Conservation (phyloP, 441 rosid species). For the Isatis lusitanica region DNA sequence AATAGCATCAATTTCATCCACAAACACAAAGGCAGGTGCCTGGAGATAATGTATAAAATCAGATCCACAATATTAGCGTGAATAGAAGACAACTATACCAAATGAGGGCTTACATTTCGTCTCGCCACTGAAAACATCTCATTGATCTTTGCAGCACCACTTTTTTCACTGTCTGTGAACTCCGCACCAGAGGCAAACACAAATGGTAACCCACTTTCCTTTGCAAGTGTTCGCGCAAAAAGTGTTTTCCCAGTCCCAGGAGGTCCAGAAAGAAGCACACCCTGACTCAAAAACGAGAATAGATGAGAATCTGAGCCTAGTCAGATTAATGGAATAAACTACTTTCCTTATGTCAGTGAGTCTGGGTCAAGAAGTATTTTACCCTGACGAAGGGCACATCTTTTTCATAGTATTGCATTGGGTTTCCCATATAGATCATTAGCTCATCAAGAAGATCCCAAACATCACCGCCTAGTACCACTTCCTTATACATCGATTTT, state of each 20-base stretch:
- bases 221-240: constrained; percentile 93
- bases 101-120: constrained; percentile 69
- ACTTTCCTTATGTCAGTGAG: constrained; percentile 19
- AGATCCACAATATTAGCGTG: constrained; percentile 5
- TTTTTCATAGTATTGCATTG: constrained; percentile 89
- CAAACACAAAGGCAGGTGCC: constrained; percentile 97
- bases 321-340: constrained; percentile 3
- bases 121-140: constrained; percentile 92
- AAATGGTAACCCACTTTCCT: constrained; percentile 94
- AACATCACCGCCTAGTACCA: constrained; percentile 94
- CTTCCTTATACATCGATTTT: constrained; percentile 89
- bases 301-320: background rate
- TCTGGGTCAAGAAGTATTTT: constrained; percentile 36
- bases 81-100: constrained; percentile 12
- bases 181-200: constrained; percentile 98
- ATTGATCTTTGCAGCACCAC: constrained; percentile 88
- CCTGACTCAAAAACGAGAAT: constrained; percentile 50
- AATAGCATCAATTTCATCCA: constrained; percentile 98
- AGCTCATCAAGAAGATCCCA: constrained; percentile 99
- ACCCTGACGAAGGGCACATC: constrained; percentile 93
- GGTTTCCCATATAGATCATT: constrained; percentile 93
- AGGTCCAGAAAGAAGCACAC: constrained; percentile 96
- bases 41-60: constrained; percentile 35
- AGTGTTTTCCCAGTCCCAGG: constrained; percentile 99
- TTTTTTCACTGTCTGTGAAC: constrained; percentile 90